phyloP scores from a whole-genome alignment of 2,329 filamentous ascomycete genomes.

The Chalaropsis thielavioides region DNA sequence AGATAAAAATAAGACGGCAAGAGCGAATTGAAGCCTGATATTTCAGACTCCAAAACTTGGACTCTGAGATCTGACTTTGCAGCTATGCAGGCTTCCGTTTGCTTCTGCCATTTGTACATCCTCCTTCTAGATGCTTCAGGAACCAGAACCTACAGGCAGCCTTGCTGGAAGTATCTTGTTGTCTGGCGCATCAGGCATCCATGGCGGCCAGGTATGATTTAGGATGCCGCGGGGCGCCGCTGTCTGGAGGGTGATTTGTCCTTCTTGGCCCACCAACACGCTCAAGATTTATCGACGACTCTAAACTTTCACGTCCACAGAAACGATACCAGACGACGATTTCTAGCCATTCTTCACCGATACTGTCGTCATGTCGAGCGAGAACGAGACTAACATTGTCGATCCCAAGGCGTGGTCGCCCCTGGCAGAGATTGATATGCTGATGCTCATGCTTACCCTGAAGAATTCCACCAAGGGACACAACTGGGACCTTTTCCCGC shows the following conservation, averaged over 20 bases:
- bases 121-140: background rate
- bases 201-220: background rate
- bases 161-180: background rate
- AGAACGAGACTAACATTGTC: background rate
- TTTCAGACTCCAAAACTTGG: background rate
- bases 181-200: background rate
- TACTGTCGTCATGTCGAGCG: background rate
- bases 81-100: background rate
- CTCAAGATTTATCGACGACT: no score
- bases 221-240: background rate
- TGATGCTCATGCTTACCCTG: slow-evolving; percentile 7
- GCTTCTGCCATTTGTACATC: background rate
- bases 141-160: background rate
- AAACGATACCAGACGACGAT: background rate
- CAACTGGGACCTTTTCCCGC: slow-evolving; percentile 6
- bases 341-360: background rate
- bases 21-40: background rate
- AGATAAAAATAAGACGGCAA: background rate
- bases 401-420: slow-evolving; percentile 2
- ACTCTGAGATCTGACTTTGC: no score
- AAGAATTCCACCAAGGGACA: slow-evolving; percentile 1
- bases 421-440: slow-evolving; percentile 5
- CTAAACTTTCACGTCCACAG: no score
- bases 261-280: no score
- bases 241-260: no score